phyloP scores from a whole-genome alignment of 2,329 filamentous ascomycete genomes.

The Kalmusia sp. region DNA sequence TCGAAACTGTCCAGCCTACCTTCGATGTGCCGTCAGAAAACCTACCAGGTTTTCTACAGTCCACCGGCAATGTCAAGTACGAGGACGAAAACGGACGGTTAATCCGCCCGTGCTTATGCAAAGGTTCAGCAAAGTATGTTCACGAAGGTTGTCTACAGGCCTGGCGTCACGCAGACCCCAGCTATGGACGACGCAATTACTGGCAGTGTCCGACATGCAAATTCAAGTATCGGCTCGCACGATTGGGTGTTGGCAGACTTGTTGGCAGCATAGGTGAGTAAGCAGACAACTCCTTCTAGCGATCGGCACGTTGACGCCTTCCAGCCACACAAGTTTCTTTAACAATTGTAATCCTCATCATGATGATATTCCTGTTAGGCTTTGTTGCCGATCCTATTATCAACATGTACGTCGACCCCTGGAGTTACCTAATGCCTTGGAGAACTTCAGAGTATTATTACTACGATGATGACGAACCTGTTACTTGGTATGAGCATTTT shows the following conservation, averaged over 20 bases:
- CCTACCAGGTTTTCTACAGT: slow-evolving; percentile 64
- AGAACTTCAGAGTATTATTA: slow-evolving; percentile 29
- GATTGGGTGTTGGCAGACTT: slow-evolving; percentile 76
- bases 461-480: slow-evolving; percentile 44
- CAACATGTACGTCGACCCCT: slow-evolving; percentile 83
- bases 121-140: slow-evolving; percentile 90
- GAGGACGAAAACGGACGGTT: slow-evolving; percentile 78
- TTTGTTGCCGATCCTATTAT: slow-evolving; percentile 94
- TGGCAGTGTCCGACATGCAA: slow-evolving; percentile 89
- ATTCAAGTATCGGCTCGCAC: slow-evolving; percentile 80
- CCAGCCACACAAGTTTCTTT: slow-evolving; percentile 69
- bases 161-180: slow-evolving; percentile 79
- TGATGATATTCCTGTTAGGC: slow-evolving; percentile 81
- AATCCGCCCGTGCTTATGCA: slow-evolving; percentile 90
- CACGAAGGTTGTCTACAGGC: slow-evolving; percentile 87
- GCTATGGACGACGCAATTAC: slow-evolving; percentile 71
- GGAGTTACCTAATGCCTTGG: slow-evolving; percentile 49
- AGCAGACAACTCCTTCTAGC: too few relatives aligned
- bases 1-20: slow-evolving; percentile 74
- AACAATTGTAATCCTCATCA: slow-evolving; percentile 74
- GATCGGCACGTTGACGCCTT: too few relatives aligned
- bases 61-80: slow-evolving; percentile 68
- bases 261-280: slow-evolving; percentile 55
- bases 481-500: slow-evolving; percentile 82
- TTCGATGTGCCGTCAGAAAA: slow-evolving; percentile 62